Evolutionary conservation across 495 filamentous ascomycete genomes (phyloP), one percentile per base, ranked within the genome.

Genomic region (Neurospora sublineolata): DNA sequence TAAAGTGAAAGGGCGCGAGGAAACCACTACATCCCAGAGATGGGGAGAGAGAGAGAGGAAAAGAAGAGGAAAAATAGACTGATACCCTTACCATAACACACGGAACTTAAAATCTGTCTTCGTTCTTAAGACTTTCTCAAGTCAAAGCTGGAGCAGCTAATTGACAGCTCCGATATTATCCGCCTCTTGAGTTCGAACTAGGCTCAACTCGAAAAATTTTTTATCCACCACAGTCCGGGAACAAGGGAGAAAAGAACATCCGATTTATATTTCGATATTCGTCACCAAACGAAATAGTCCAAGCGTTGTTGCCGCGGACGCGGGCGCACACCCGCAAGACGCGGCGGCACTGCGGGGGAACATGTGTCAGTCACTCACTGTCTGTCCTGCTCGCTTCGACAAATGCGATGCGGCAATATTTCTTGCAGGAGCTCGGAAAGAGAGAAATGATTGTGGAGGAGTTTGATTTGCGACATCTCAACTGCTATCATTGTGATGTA

Each of bases 1-100:
- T 77, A 79, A 76, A 77, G 77, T 79, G 78, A 41, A 5, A 41
- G 39, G 39, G 76, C 69, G 75, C 74, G 60, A 74, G 69, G 71
- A 18, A 18, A 7, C 39, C 39, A 41, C 14, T 41, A 41, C 14
- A 40, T 12, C 39, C 39, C 39, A 42, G 6, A 42, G 18, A 42
- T n/a, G 41, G 18, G 41, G 18, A 11, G 41, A 39, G 38, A 39
- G 38, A 4, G 4, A 39, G 38, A 39, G 7, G 8, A 42, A 3
- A 42, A n/a, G 16, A 40, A n/a, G 41, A 44, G 44, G 20, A 10
- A 52, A 52, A 52, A n/a, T 44, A 44, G 0, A 44, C 41, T 6
- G 20, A 27, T 52, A 52, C 44, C 44, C 44, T 6, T 6, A 11
- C n/a, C n/a, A 52, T 52, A 23, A 27, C 52, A 20, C 41, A 37